Percentiles rank a stretch among this genome's conserved stretches.
Conservation (phyloP, 169 alveolate genomes). For the Plasmodium adleri region DNA sequence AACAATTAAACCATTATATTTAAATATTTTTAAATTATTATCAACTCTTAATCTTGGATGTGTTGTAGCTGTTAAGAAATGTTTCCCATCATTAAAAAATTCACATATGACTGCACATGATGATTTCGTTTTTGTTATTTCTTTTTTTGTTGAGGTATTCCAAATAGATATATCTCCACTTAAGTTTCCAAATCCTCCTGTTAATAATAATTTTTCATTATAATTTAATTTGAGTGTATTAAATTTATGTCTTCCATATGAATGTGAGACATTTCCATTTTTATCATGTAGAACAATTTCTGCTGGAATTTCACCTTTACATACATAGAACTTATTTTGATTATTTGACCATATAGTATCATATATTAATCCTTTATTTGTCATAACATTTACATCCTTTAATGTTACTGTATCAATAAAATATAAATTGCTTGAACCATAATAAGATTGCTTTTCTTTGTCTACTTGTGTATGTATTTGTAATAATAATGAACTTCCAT, state of each 20-base stretch:
- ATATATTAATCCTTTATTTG: conserved; percentile 80
- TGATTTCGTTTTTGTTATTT: conserved; percentile 83
- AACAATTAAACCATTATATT: conserved; percentile 85
- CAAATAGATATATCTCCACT: conserved; percentile 93
- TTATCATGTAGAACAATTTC: conserved; percentile 79
- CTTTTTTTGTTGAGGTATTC: conserved; percentile 84
- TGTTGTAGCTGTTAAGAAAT: conserved; percentile 91
- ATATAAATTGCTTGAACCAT: conserved; percentile 82
- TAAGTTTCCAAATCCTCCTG: conserved; percentile 94
- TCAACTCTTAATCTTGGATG: conserved; percentile 93
- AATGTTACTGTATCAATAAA: conserved; percentile 69
- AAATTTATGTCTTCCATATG: conserved; percentile 87
- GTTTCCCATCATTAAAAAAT: conserved; percentile 85
- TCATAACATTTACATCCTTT: conserved; percentile 51
- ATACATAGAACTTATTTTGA: conserved; percentile 80
- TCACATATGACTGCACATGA: conserved; percentile 87
- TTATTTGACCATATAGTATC: conserved; percentile 84
- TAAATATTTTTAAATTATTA: conserved; percentile 87
- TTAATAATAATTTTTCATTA: conserved; percentile 83
- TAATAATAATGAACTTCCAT: conserved; percentile 79
- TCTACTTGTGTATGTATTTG: conserved; percentile 83
- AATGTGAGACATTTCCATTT: conserved; percentile 78
- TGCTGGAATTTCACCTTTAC: conserved; percentile 85
- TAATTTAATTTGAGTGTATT: conserved; percentile 88
- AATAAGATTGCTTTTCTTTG: conserved; percentile 81